Base-by-base conservation (phyloP, 768 basidiomycete species). In the Megacollybia marginata region DNA sequence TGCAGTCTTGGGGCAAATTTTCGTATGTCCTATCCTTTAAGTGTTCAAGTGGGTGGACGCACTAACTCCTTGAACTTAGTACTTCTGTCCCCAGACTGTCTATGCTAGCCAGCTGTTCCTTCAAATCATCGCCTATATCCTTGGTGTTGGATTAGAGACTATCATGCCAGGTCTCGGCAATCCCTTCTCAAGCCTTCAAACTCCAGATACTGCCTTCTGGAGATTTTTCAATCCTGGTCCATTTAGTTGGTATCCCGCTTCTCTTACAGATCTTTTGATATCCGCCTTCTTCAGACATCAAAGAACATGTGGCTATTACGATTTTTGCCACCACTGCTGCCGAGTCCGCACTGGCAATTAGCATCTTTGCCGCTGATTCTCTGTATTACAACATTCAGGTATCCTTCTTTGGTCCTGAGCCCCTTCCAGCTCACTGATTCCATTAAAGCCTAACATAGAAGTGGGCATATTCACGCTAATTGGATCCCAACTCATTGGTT, bases 241-340 rank as follows among this genome's bases (percentile, higher is more conserved):
- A 18, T 83, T 83, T 67, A 83, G 81, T 69, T 69, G 63, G 62
- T 69, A 64, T 23, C 13, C 33, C 6, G 47, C 49, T n/a, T 15
- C 44, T 34, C 40, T 15, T 31, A 40, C 47, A 35, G 31, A 19
- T n/a, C n/a, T n/a, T n/a, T n/a, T 35, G 10, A 23, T 38, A 35
- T 33, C 33, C 36, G 9, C 20, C 18, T 46, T 18, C 43, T 42
- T 2, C 42, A 76, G 73, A 77, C 52, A 66, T 71, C 58, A 73
- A 72, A 58, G 81, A 83, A 55, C 80, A 83, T 55, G 78, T 80
- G 8, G 74, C 74, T 13, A 82, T 83, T 46, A 79, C 79, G 2
- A 79, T 82, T 34, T 78, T 83, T 60, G 63, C 80, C 1, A 74
- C 78, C 16, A 82, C 81, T 1, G 81, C 81, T 2, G 75, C 78